Base-by-base conservation (phyloP, 495 filamentous ascomycete genomes). In the Neurospora sp. region DNA sequence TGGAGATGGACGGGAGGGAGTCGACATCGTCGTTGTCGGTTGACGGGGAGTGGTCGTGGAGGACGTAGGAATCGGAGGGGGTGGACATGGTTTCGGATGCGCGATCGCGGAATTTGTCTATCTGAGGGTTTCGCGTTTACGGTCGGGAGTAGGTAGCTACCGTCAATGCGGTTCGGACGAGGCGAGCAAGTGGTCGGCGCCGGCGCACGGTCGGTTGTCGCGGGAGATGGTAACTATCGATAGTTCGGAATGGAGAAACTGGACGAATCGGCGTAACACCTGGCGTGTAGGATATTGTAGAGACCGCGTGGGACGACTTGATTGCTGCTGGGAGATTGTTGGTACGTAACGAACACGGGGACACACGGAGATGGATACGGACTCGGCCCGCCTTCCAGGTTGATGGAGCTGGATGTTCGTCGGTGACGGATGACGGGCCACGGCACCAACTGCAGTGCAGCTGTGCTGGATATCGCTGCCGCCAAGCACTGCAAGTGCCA, bases 1-100 rank as follows among this genome's bases (percentile, higher is more conserved):
- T 91, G 42, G 90, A 87, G 73, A 90, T 88, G 69, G 92, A 94
- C 42, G 93, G 91, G 4, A 96, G 87, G 17, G 93, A 96, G 74
- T 93, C 91, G 78, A 94, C 79, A 5, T 94, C 92, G 74, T 86
- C 86, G 75, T 87, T 83, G 71, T 87, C 86, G 74, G 82, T 81
- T 21, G 81, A 78, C 11, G 81, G 73, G 36, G 77, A 75, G 72
- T 75, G 75, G 77, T 86, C 83, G 76, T 82, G 78, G 4, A 87
- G 77, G 69, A 84, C 70, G 74, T 81, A 85, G 21, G 86, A 86
- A 4, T 80, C 84, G 69, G 84, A 82, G 59, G 81, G 72, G 48
- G 43, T 73, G 9, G 75, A 75, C 73, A 73, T 78, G 73, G 66
- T 66, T 72, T 69, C 69, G 38, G n/a, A 73, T 74, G 54, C 3